phyloP scores from a whole-genome alignment of 148 eudicot genomes.

The Gaultheria prostrata region DNA sequence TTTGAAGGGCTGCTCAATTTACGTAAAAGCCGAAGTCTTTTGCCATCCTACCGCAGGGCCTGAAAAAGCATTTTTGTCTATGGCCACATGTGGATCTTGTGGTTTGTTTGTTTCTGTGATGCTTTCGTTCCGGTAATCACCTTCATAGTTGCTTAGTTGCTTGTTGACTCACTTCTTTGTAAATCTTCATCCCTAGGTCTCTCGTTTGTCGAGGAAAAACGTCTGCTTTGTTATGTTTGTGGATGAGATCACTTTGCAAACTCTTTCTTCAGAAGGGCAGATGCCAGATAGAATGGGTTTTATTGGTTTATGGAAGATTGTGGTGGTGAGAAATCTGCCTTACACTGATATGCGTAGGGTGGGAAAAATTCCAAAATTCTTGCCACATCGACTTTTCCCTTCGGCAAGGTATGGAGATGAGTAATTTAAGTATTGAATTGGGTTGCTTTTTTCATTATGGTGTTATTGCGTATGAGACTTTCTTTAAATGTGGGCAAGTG shows the following conservation, averaged over 20 bases:
- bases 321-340: slow-evolving; percentile 92
- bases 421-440: not conserved
- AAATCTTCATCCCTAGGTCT: slow-evolving; percentile 53
- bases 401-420: slow-evolving; percentile 70
- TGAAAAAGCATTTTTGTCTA: not conserved
- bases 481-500: not conserved
- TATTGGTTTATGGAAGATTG: slow-evolving; percentile 90
- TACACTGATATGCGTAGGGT: slow-evolving; percentile 91
- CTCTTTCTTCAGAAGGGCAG: slow-evolving; percentile 84
- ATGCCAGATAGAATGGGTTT: slow-evolving; percentile 87
- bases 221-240: slow-evolving; percentile 98
- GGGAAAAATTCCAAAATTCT: slow-evolving; percentile 92
- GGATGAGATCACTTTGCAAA: slow-evolving; percentile 75
- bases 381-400: slow-evolving; percentile 86
- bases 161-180: slow-evolving; percentile 2
- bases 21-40: not conserved
- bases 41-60: not conserved
- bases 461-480: not conserved
- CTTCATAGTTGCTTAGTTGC: not conserved
- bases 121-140: not conserved
- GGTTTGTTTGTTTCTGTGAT: not conserved
- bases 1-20: not conserved
- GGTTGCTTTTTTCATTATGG: not conserved
- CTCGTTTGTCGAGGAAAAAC: slow-evolving; percentile 84
- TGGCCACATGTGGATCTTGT: not conserved